These are phyloP conservation scores for Phytopythium oedochilum DNA, from an alignment of 352 stramenopile species.

Conservation along the genomic window DNA sequence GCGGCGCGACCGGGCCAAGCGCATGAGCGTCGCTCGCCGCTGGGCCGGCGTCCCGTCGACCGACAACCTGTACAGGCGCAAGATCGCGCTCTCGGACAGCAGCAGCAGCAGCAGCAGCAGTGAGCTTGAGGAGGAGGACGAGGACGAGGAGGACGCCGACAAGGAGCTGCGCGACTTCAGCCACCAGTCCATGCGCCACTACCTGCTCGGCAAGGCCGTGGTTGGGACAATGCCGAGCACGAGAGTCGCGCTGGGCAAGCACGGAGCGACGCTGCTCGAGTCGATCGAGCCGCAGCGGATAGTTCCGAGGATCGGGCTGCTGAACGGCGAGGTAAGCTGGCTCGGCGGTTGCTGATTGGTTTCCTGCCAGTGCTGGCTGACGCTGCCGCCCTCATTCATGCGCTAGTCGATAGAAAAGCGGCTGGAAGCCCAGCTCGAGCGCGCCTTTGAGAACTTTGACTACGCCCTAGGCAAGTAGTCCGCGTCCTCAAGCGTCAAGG, in stretches of 20 bases:
- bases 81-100: conserved; percentile 12
- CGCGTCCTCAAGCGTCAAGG: no score
- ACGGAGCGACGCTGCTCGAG: conserved; percentile 38
- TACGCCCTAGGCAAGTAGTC: conserved; percentile 42
- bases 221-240: not conserved
- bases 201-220: not conserved
- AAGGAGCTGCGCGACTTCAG: conserved; percentile 16
- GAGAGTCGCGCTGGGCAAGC: conserved; percentile 14
- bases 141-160: conserved; percentile 15
- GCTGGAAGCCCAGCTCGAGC: conserved; percentile 21
- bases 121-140: conserved; percentile 16
- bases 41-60: conserved; percentile 35
- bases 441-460: conserved; percentile 38
- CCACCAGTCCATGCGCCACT: not conserved
- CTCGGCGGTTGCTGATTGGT: no score
- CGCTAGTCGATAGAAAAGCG: no score
- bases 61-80: conserved; percentile 36
- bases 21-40: conserved; percentile 22
- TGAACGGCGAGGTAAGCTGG: no score
- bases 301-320: no score
- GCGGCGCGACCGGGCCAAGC: conserved; percentile 6
- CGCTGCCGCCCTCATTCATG: no score
- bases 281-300: conserved; percentile 30
- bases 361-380: not conserved
- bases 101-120: not conserved